Evolutionary conservation across 768 basidiomycete genomes (phyloP).

Genomic region (Lentinus tigrinus): DNA sequence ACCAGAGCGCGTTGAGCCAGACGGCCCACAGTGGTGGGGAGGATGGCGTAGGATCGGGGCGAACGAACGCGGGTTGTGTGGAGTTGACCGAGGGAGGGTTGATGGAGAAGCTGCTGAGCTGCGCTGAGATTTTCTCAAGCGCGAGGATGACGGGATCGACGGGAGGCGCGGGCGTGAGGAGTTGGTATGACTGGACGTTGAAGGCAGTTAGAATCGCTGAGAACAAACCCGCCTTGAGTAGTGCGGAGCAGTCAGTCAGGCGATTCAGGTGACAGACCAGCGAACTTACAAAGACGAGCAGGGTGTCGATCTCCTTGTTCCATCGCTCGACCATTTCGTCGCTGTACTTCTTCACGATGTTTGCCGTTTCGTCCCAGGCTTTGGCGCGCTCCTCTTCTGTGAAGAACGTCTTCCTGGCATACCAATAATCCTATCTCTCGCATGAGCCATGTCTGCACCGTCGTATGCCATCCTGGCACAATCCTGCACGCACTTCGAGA

Average conservation of each 20-base stretch:
- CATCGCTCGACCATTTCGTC: background rate
- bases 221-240: background rate
- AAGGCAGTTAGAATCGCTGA: constrained; percentile 3
- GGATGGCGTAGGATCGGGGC: background rate
- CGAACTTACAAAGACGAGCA: background rate
- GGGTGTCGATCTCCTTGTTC: background rate
- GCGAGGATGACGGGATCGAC: background rate
- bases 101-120: background rate
- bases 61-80: background rate
- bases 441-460: too few species aligned
- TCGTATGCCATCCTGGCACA: too few species aligned
- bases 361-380: background rate
- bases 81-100: background rate
- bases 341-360: background rate
- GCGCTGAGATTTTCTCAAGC: background rate
- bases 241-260: too few species aligned
- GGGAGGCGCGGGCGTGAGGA: background rate
- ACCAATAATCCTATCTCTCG: too few species aligned
- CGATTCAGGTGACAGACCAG: too few species aligned
- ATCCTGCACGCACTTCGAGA: too few species aligned
- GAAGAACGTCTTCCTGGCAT: too few species aligned
- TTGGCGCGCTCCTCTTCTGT: too few species aligned
- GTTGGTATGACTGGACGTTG: constrained; percentile 1
- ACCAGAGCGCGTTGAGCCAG: constrained; percentile 16
- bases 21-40: background rate